Evolutionary conservation across 2,329 filamentous ascomycete genomes (phyloP).

Genomic region (Claviceps citrina): DNA sequence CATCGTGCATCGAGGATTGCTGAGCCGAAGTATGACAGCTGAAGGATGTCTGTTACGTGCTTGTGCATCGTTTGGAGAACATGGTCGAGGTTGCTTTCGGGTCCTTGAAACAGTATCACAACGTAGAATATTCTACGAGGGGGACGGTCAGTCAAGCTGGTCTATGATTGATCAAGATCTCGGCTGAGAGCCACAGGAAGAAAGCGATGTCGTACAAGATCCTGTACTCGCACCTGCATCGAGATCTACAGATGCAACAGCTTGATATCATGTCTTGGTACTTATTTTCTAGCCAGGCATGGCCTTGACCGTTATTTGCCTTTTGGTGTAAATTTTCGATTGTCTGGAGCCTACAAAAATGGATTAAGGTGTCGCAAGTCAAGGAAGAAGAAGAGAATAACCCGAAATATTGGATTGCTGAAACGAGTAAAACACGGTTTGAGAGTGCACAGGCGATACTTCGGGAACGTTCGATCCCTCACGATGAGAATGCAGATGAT

Average conservation of each 20-base stretch:
- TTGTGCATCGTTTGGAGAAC: neutral
- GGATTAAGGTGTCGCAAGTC: neutral
- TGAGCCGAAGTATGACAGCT: slow-evolving; percentile 1
- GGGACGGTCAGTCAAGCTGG: neutral
- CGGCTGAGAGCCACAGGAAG: neutral
- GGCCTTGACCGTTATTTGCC: too few relatives aligned
- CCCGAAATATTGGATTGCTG: neutral
- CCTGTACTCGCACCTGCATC: neutral
- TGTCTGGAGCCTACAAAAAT: neutral
- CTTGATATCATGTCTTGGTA: neutral
- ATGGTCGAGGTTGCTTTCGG: neutral
- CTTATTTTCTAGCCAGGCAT: neutral
- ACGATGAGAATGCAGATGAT: neutral
- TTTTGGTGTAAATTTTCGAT: neutral
- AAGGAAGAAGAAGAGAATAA: neutral
- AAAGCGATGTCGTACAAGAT: neutral
- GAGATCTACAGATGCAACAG: neutral
- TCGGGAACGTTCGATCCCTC: neutral
- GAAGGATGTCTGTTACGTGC: neutral
- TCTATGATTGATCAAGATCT: slow-evolving; percentile 1
- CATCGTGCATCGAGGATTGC: neutral
- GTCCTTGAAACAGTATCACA: neutral
- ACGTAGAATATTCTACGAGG: neutral
- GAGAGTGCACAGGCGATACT: neutral
- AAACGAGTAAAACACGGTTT: neutral